A percentile compares a stretch with the other conserved stretches of the same genome.
Evolutionary conservation across 1,284 basidiomycete species (phyloP).

Genomic region (Ceratobasidium sp.): DNA sequence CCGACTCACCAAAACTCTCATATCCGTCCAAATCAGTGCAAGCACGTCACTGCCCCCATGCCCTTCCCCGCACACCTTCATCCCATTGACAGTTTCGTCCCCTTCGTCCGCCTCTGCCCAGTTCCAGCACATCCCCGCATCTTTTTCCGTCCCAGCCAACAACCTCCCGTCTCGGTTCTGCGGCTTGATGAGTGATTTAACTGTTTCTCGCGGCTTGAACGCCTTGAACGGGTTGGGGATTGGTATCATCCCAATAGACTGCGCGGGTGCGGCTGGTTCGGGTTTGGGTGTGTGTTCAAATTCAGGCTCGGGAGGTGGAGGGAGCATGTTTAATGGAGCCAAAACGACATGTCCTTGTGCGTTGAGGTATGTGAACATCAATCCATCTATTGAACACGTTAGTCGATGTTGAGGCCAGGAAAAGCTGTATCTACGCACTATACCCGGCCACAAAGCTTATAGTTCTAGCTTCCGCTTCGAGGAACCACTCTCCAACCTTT

Average conservation of each 20-base stretch:
- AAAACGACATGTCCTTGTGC: conserved; percentile 54
- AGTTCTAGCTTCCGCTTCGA: conserved; percentile 62
- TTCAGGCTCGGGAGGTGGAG: conserved; percentile 40
- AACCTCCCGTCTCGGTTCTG: conserved; percentile 25
- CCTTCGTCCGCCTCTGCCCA: conserved; percentile 26
- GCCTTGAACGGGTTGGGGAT: conserved; percentile 38
- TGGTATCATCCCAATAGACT: conserved; percentile 30
- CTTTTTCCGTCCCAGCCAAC: conserved; percentile 30
- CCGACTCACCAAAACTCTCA: conserved; percentile 21
- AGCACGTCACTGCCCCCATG: background rate
- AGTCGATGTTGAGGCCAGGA: background rate
- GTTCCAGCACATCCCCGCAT: conserved; percentile 16
- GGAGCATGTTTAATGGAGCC: conserved; percentile 33
- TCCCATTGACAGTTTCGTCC: conserved; percentile 18
- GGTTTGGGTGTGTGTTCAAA: conserved; percentile 28
- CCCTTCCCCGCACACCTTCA: conserved; percentile 22
- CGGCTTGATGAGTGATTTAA: background rate
- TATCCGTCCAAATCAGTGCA: conserved; percentile 16
- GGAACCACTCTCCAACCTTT: conserved; percentile 65
- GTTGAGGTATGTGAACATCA: conserved; percentile 40
- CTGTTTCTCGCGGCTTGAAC: conserved; percentile 28
- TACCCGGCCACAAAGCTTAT: conserved; percentile 59
- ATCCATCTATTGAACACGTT: conserved; percentile 59
- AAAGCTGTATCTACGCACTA: conserved; percentile 15
- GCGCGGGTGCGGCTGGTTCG: background rate